Base-by-base conservation (phyloP, 2,329 filamentous ascomycete species). In the Xylariaceae sp. region DNA sequence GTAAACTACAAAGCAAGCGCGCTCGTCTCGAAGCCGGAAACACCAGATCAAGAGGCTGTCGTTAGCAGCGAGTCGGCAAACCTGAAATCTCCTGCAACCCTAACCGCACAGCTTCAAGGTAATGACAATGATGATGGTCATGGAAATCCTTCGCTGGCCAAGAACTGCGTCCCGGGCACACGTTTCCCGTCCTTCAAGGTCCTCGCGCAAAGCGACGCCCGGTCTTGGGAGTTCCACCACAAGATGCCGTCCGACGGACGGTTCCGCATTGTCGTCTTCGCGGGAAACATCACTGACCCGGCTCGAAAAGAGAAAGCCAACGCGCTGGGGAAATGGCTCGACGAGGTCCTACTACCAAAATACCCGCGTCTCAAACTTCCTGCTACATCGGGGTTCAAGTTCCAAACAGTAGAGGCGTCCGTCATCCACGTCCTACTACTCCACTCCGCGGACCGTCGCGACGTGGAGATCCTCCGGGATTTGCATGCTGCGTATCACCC, bases 381-480 rank as follows among this genome's bases (percentile, higher is more conserved):
- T 4, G 47, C 54, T 32, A 41, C 45, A 11, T 47, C 44, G 14
- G 47, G 37, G 8, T 41, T 41, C 23, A 45, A 42, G 17, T 55
- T 52, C 35, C 50, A 60, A 6, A 58, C 64, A 2, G 66, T 77
- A 17, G 69, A 65, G 6, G 55, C 58, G 6, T 49, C 52, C 11
- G 54, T 80, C 4, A 69, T 87, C 25, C 81, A 85, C 23, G 66
- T 86, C 0, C 59, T 86, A 3, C 79, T 80, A 0, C 64, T 85
- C 0, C 83, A 87, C 58, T 71, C 72, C 2, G 68, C 77, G 0
- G 69, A 69, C 20, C 68, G 82, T 27, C 60, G 55, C 0, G 66
- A 74, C 0, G 65, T 76, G 0, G 74, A 79, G 41, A 57, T 80
- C 6, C 59, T 77, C 27, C 48, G 60, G 17, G 74, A 77, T 42